Base-by-base conservation (phyloP, 768 basidiomycete genomes). In the Panus rudis region DNA sequence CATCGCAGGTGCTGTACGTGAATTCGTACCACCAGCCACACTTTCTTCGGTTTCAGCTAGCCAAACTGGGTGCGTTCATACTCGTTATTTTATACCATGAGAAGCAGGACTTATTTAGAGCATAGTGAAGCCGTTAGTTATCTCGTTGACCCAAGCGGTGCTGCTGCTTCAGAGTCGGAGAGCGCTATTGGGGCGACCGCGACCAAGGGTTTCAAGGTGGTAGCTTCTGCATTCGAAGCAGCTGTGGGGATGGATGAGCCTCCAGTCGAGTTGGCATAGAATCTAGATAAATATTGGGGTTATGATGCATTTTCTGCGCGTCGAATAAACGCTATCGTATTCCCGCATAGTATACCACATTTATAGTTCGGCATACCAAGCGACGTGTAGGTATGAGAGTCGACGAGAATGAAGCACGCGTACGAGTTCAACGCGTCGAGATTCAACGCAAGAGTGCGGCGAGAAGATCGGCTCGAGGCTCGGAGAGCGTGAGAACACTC, bases 21-120 rank as follows among this genome's bases (percentile, higher is more conserved):
- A 77, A 23, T 60, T 78, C 47, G 73, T 84, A 8, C 79, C 82
- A 1, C 72, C 75, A 8, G 78, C 76, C 6, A 79, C 74, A 27
- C 56, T 84, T 39, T 73, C 76, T 7, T 78, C 75, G 1, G 60
- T 81, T 4, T 70, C 71, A 2, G 69, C 68, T 23, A 63, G 64
- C 39, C 72, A 73, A 54, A 75, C 74, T 1, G 62, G 62, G 46
- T 60, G 47, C 37, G 56, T 50, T 25, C 22, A 24, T 24, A 37
- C 48, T 40, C n/a, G 14, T 35, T 28, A 10, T 27, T 22, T 30
- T n/a, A 3, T 11, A 10, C 10, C 14, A 5, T 41, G 21, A 7
- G 10, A 16, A n/a, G n/a, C n/a, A n/a, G n/a, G n/a, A 7, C 26
- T 46, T 11, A 16, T 17, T 20, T 17, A 12, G 26, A 27, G 4